Evolutionary conservation across 1,139 yeast genomes (phyloP), one percentile per base, ranked within the genome.

Genomic region (Hansenula anomala): DNA sequence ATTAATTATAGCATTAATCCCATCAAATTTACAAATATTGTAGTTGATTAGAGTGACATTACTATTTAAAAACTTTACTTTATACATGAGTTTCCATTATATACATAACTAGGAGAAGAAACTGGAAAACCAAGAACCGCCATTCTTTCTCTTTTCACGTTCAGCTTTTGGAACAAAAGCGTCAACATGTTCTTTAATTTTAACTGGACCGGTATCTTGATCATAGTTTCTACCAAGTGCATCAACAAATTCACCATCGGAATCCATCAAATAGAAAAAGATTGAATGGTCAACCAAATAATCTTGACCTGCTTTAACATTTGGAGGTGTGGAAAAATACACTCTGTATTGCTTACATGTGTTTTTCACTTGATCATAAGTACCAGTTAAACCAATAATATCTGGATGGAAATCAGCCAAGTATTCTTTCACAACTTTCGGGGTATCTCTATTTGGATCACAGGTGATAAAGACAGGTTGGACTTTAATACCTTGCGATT

Each of bases 221-320:
- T 80, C 85, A 50, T 83, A 88, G 54, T 90, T 92, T 58, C 95
- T 80, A 34, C 98, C 98, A 51, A 92, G 72, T 13, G 92, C 97
- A 61, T 92, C 97, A 40, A 90, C 85, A 56, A 88, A 92, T 52
- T 85, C 78, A 36, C 97, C 98, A 60, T 92, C 97, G 16, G 96
- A 90, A 58, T 92, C 97, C 95, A 92, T 88, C 51, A 92, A 70
- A 58, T 92, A 92, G 63, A 89, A 90, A 75, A 90, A 92, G 43
- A 92, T 90, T 8, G 97, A 88, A 63, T 92, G 98, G 59, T 92
- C 98, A 16, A 92, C 98, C 48, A 92, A 73, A 59, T 92, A 92
- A 54, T 92, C 97, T 62, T 92, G 96, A 24, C 97, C 97, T 0
- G 96, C 92, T 59, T 89, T 86, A 37, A 88, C 83, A 57, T 88